These are phyloP conservation scores for Pistacia vera DNA, from an alignment of 345 rosid genomes.

Conservation along the genomic window DNA sequence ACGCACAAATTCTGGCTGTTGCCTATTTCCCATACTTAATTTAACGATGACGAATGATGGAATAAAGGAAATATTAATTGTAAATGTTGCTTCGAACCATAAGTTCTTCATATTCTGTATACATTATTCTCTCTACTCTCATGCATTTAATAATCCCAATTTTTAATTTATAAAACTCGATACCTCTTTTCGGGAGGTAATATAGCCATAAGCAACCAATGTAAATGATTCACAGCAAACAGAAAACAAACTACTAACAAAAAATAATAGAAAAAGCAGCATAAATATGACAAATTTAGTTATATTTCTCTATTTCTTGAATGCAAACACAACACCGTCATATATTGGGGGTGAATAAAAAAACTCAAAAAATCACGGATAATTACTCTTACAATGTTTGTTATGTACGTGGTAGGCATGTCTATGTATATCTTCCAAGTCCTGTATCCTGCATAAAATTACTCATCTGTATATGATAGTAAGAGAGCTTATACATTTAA, in stretches of 20 bases:
- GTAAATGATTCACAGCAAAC: not conserved
- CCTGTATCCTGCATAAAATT: not conserved
- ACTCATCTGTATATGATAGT: not conserved
- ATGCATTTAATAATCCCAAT: not conserved
- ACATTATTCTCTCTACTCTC: not conserved
- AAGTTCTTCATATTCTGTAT: not conserved
- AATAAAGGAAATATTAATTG: not conserved
- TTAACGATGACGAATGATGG: not conserved
- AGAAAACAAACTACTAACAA: not conserved
- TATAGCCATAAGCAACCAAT: not conserved
- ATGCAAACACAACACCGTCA: not conserved
- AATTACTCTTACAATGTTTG: not conserved
- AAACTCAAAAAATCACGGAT: not conserved
- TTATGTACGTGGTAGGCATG: conserved; percentile 3
- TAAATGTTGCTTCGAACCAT: not conserved
- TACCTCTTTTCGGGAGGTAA: not conserved
- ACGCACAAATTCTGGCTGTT: not conserved
- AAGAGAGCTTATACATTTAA: not conserved
- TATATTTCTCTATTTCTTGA: not conserved
- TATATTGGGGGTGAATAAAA: not conserved
- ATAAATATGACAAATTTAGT: not conserved
- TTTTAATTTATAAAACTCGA: not conserved
- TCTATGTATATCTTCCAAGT: not conserved
- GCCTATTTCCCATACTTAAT: not conserved
- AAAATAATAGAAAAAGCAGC: not conserved